phyloP scores from a whole-genome alignment of 2,329 filamentous ascomycete genomes.

The Cladosporium velox region DNA sequence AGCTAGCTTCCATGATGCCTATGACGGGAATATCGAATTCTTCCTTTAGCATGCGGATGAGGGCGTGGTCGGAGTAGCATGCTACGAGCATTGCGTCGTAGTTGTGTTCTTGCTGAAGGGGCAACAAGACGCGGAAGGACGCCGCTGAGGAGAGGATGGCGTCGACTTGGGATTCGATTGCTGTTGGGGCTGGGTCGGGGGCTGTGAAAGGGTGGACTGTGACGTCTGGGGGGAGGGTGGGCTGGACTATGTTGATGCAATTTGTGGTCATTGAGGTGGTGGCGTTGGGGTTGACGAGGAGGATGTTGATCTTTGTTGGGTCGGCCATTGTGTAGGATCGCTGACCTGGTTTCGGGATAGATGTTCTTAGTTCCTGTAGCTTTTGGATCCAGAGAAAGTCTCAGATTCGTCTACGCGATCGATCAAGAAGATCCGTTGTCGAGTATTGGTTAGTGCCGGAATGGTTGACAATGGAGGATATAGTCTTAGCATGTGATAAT shows the following conservation, averaged over 20 bases:
- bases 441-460: background rate
- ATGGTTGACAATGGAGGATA: background rate
- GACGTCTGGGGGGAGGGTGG: conserved; percentile 51
- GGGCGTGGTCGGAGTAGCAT: conserved; percentile 52
- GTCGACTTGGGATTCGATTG: conserved; percentile 55
- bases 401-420: background rate
- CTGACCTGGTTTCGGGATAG: background rate
- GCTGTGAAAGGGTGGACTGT: conserved; percentile 54
- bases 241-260: conserved; percentile 47
- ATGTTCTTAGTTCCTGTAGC: too few relatives aligned
- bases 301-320: conserved; percentile 39
- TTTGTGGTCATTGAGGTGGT: conserved; percentile 51
- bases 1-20: conserved; percentile 54
- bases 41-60: conserved; percentile 51
- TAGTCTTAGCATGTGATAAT: background rate
- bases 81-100: conserved; percentile 54
- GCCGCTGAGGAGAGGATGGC: conserved; percentile 54
- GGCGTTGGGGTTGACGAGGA: conserved; percentile 54
- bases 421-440: background rate
- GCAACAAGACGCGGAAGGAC: conserved; percentile 48
- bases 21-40: conserved; percentile 49
- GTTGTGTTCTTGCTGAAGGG: conserved; percentile 37
- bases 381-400: background rate
- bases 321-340: conserved; percentile 13
- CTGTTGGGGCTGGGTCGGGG: conserved; percentile 51